Evolutionary conservation across 2,329 filamentous ascomycete species (phyloP).

Genomic region (Penicillium fuscoglaucum): DNA sequence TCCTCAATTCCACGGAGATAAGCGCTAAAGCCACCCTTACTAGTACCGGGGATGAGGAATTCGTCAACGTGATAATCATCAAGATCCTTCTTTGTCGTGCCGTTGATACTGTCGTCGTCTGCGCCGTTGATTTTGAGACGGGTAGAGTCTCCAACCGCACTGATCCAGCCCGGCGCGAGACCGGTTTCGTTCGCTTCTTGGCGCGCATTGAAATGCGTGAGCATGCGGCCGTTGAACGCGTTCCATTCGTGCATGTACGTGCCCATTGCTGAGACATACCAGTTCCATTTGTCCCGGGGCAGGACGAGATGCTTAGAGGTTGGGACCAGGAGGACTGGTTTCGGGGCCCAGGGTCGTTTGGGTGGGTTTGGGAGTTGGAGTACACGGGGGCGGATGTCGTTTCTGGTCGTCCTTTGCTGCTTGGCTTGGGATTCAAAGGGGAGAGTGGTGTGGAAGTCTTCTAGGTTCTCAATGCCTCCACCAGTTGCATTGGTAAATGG

Average conservation of each 20-base stretch:
- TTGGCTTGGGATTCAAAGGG: conserved; percentile 60
- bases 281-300: conserved; percentile 50
- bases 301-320: conserved; percentile 42
- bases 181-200: conserved; percentile 50
- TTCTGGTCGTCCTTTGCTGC: conserved; percentile 43
- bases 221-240: conserved; percentile 55
- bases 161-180: conserved; percentile 52
- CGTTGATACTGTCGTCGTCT: conserved; percentile 26
- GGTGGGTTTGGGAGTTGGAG: conserved; percentile 55
- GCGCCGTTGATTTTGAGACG: conserved; percentile 32
- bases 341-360: conserved; percentile 47
- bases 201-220: conserved; percentile 56
- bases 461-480: conserved; percentile 54
- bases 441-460: conserved; percentile 54
- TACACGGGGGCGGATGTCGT: conserved; percentile 37
- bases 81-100: conserved; percentile 8
- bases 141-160: conserved; percentile 51
- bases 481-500: conserved; percentile 51
- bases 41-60: conserved; percentile 30
- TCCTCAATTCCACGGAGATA: conserved; percentile 50
- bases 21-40: conserved; percentile 45
- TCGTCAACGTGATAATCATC: conserved; percentile 31
- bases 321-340: conserved; percentile 17
- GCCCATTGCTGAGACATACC: conserved; percentile 55
- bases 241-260: conserved; percentile 59